A percentile compares a stretch with the other conserved stretches of the same genome.
These are phyloP conservation scores for Tilletiaria anomala DNA, from an alignment of 1,284 basidiomycete species.

Conservation along the genomic window DNA sequence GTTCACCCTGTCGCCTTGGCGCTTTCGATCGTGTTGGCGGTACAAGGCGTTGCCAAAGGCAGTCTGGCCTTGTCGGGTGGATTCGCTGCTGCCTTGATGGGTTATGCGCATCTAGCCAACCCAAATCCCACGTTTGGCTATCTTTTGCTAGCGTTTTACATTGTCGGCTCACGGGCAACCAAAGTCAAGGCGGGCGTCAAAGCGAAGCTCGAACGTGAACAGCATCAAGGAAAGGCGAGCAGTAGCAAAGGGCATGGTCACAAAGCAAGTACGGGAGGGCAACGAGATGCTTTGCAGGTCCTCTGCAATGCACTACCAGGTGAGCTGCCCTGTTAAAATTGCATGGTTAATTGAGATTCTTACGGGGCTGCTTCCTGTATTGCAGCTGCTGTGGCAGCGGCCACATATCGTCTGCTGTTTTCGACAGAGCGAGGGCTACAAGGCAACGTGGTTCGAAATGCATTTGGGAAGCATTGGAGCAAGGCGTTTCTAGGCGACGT, in stretches of 20 bases:
- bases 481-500: not conserved
- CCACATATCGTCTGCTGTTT: conserved; percentile 4
- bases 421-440: not conserved
- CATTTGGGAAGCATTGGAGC: not conserved
- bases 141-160: conserved; percentile 42
- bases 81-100: conserved; percentile 15
- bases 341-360: conserved; percentile 15
- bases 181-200: conserved; percentile 54
- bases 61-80: conserved; percentile 21
- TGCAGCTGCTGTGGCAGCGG: conserved; percentile 6
- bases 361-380: not conserved
- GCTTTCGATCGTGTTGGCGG: no score
- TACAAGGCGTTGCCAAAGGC: no score
- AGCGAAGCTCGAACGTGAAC: conserved; percentile 57
- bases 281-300: conserved; percentile 20
- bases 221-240: no score
- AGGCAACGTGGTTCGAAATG: not conserved
- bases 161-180: conserved; percentile 66
- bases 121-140: conserved; percentile 20
- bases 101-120: conserved; percentile 26
- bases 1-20: no score
- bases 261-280: conserved; percentile 12
- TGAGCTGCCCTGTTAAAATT: conserved; percentile 25
- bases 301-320: conserved; percentile 14
- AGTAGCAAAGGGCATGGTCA: conserved; percentile 1